These are phyloP conservation scores for Cordyceps militaris DNA, from an alignment of 2,329 filamentous ascomycete species.

Conservation along the genomic window DNA sequence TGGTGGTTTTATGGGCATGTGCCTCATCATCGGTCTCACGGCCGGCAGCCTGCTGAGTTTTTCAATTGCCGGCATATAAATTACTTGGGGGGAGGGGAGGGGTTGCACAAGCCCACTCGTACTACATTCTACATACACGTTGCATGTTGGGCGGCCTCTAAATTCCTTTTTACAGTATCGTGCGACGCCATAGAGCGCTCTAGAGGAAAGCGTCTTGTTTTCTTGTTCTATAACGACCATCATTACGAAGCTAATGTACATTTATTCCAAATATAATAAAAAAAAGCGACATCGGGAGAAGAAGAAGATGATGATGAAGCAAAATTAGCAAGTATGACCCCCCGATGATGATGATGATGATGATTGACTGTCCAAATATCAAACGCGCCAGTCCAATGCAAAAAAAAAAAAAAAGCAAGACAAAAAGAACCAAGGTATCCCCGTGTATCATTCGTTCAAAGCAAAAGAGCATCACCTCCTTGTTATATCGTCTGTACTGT, in stretches of 20 bases:
- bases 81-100: background rate
- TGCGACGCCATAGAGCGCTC: background rate
- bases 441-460: background rate
- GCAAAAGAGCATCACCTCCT: background rate
- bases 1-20: slow-evolving; percentile 89
- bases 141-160: too few relatives aligned
- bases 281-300: background rate
- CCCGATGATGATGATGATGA: too few relatives aligned
- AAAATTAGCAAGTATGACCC: background rate
- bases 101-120: too few relatives aligned
- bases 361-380: background rate
- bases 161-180: background rate
- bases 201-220: background rate
- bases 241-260: slow-evolving; percentile 9
- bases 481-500: background rate
- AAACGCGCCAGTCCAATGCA: slow-evolving; percentile 1
- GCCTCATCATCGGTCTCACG: slow-evolving; percentile 76
- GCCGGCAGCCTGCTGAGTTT: slow-evolving; percentile 89
- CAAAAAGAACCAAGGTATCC: background rate
- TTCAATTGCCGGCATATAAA: slow-evolving; percentile 48
- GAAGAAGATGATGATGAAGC: background rate
- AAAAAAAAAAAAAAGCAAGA: background rate
- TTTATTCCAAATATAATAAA: background rate
- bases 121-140: background rate
- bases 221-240: background rate